Evolutionary conservation across 1,284 basidiomycete species (phyloP).

Genomic region (Chondrostereum purpureum): DNA sequence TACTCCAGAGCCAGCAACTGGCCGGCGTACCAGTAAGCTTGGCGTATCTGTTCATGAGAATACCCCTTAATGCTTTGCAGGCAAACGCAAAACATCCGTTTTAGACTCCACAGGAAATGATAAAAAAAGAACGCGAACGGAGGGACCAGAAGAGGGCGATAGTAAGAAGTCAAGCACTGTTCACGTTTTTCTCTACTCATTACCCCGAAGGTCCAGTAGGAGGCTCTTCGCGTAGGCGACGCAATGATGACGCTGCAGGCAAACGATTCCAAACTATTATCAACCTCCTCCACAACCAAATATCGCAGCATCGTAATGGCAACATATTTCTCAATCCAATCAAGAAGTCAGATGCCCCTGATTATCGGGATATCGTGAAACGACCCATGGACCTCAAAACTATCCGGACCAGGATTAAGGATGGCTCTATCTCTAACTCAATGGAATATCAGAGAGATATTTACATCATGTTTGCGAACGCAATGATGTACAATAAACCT

Average conservation of each 20-base stretch:
- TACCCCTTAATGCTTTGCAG: slow-evolving; percentile 26
- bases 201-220: slow-evolving; percentile 22
- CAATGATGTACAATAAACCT: slow-evolving; percentile 90
- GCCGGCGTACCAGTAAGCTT: slow-evolving; percentile 8
- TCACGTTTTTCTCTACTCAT: not conserved
- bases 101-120: slow-evolving; percentile 48
- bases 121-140: slow-evolving; percentile 58
- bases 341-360: slow-evolving; percentile 79
- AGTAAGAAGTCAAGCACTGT: slow-evolving; percentile 29
- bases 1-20: slow-evolving; percentile 10
- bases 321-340: slow-evolving; percentile 91
- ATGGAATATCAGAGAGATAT: slow-evolving; percentile 87
- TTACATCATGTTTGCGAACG: slow-evolving; percentile 91
- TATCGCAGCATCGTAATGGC: slow-evolving; percentile 79
- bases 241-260: slow-evolving; percentile 35
- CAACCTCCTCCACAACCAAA: slow-evolving; percentile 72
- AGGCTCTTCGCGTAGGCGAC: slow-evolving; percentile 23
- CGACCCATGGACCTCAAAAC: slow-evolving; percentile 91
- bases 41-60: not conserved
- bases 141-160: slow-evolving; percentile 61
- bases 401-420: slow-evolving; percentile 76
- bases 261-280: slow-evolving; percentile 81
- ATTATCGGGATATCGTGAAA: slow-evolving; percentile 87
- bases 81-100: slow-evolving; percentile 60
- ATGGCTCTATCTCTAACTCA: slow-evolving; percentile 73